Percentiles rank a stretch among this genome's conserved stretches.
Evolutionary conservation across 306 rosid species (phyloP).

Genomic region (Fagus crenata): DNA sequence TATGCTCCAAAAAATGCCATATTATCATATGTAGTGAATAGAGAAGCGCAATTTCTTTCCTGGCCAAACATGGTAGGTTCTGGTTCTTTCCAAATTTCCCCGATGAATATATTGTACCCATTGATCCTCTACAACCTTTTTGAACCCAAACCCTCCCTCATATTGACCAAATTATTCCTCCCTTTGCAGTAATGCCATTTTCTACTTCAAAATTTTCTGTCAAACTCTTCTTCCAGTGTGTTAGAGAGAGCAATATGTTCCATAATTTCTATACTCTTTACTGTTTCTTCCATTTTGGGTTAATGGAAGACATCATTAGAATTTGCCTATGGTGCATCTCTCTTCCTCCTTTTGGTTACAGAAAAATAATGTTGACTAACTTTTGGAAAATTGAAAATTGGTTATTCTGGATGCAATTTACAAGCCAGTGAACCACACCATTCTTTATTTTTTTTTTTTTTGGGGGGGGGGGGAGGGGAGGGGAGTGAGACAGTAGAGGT

Average conservation of each 20-base stretch:
- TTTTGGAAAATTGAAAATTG: background rate
- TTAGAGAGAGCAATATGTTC: slow-evolving; percentile 12
- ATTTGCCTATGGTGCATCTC: background rate
- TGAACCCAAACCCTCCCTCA: slow-evolving; percentile 10
- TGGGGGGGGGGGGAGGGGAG: no score
- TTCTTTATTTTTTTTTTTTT: no score
- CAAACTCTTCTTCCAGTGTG: slow-evolving; percentile 16
- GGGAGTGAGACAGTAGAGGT: no score
- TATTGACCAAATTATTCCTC: background rate
- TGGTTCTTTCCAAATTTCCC: slow-evolving; percentile 14
- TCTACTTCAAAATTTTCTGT: slow-evolving; percentile 3
- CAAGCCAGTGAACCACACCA: no score
- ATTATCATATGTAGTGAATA: no score
- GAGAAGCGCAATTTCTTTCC: slow-evolving; percentile 32
- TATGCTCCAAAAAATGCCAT: no score
- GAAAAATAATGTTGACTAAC: background rate
- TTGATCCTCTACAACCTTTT: slow-evolving; percentile 9
- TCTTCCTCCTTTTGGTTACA: no score
- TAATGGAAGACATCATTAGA: no score
- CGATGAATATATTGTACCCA: slow-evolving; percentile 7
- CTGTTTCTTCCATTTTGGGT: slow-evolving; percentile 1
- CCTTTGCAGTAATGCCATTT: background rate
- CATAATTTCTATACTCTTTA: slow-evolving; percentile 18
- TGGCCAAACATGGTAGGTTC: slow-evolving; percentile 40
- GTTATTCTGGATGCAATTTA: background rate